Evolutionary conservation across 2,329 filamentous ascomycete genomes (phyloP).

Genomic region (Ophiostoma novo-ulmi): DNA sequence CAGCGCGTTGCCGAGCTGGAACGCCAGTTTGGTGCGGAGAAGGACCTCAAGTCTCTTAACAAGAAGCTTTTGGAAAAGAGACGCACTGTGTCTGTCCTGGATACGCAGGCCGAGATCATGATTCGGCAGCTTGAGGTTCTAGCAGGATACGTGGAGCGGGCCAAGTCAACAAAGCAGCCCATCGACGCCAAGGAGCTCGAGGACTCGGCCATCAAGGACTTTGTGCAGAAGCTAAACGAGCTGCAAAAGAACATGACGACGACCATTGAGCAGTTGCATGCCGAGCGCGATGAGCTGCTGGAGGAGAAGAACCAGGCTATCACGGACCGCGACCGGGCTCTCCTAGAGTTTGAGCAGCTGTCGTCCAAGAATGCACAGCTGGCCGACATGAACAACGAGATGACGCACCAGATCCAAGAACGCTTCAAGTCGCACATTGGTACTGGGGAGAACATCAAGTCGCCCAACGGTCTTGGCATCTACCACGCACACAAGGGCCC

Average conservation of each 20-base stretch:
- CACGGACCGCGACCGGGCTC: conserved; percentile 83
- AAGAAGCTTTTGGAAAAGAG: conserved; percentile 87
- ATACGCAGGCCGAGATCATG: conserved; percentile 93
- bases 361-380: conserved; percentile 92
- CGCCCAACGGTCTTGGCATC: conserved; percentile 48
- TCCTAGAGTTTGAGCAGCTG: conserved; percentile 92
- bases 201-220: conserved; percentile 83
- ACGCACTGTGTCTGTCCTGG: conserved; percentile 89
- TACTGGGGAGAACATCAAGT: conserved; percentile 41
- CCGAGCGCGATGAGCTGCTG: conserved; percentile 72
- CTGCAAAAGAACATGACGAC: conserved; percentile 56
- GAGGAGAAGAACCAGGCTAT: conserved; percentile 80
- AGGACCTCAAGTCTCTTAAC: conserved; percentile 69
- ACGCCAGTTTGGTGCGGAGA: conserved; percentile 63
- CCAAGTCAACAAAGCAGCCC: conserved; percentile 74
- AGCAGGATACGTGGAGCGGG: conserved; percentile 79
- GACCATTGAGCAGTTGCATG: conserved; percentile 55
- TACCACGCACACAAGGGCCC: conserved; percentile 48
- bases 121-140: conserved; percentile 86
- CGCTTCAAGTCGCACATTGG: conserved; percentile 74
- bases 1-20: conserved; percentile 83
- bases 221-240: conserved; percentile 68
- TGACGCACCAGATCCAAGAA: conserved; percentile 90
- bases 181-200: conserved; percentile 79
- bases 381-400: conserved; percentile 88